phyloP scores from a whole-genome alignment of 306 rosid species.

The Benincasa hispida region DNA sequence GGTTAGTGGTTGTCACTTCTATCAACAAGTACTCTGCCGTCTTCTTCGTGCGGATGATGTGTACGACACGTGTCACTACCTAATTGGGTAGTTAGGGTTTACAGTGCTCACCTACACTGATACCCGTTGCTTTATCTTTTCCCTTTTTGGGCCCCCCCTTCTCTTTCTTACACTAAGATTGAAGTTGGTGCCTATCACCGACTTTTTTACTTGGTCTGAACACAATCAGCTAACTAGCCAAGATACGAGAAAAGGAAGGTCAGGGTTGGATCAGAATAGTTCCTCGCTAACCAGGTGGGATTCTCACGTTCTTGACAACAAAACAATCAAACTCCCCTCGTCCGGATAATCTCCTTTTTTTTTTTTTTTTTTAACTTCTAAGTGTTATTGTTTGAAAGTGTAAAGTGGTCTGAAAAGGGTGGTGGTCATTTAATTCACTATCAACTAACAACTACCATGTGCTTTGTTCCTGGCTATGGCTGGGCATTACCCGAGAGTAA shows the following conservation, averaged over 20 bases:
- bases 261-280: slow-evolving; percentile 9
- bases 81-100: neutral
- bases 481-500: neutral
- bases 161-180: neutral
- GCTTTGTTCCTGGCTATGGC: neutral
- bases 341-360: neutral
- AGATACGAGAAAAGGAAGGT: neutral
- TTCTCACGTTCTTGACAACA: neutral
- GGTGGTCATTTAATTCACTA: slow-evolving; percentile 3
- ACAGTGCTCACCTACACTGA: neutral
- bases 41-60: slow-evolving; percentile 8
- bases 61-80: slow-evolving; percentile 30
- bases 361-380: neutral
- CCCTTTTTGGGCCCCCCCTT: neutral
- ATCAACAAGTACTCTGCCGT: slow-evolving; percentile 14
- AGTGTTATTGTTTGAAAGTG: neutral
- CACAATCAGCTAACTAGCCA: slow-evolving; percentile 5
- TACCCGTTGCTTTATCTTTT: neutral
- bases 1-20: slow-evolving; percentile 27
- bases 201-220: neutral
- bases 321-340: neutral
- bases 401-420: neutral
- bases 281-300: slow-evolving; percentile 3
- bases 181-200: slow-evolving; percentile 1
- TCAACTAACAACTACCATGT: slow-evolving; percentile 7